phyloP scores from a whole-genome alignment of 1,284 basidiomycete genomes.

The Takashimella koratensis region DNA sequence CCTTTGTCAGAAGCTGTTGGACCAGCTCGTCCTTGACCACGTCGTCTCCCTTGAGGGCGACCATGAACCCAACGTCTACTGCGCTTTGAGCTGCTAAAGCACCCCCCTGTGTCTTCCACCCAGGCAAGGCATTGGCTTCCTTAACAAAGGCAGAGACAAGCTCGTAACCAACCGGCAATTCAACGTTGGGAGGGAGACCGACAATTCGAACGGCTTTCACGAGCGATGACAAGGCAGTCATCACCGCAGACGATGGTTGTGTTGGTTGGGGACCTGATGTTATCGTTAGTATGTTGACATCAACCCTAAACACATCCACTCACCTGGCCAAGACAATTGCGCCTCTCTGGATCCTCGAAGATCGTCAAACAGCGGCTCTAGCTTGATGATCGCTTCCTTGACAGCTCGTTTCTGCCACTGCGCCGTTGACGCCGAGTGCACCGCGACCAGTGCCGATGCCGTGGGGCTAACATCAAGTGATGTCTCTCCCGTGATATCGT shows the following conservation, averaged over 20 bases:
- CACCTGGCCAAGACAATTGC: conserved; percentile 36
- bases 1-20: conserved; percentile 16
- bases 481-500: conserved; percentile 21
- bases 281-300: background rate
- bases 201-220: conserved; percentile 28
- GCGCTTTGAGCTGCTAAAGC: conserved; percentile 24
- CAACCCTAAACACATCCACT: background rate
- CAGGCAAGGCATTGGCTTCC: conserved; percentile 20
- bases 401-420: conserved; percentile 29
- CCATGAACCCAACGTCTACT: conserved; percentile 38
- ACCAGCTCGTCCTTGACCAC: conserved; percentile 17
- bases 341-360: conserved; percentile 23
- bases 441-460: conserved; percentile 16
- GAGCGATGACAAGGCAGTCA: conserved; percentile 34
- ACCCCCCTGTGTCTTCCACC: conserved; percentile 23
- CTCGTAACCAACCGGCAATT: conserved; percentile 17
- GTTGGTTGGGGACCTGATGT: conserved; percentile 23
- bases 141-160: conserved; percentile 27
- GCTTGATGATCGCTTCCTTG: conserved; percentile 14
- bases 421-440: conserved; percentile 28
- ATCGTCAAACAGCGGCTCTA: conserved; percentile 27
- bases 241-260: conserved; percentile 26
- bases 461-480: conserved; percentile 16
- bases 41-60: conserved; percentile 21
- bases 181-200: conserved; percentile 31